phyloP scores from a whole-genome alignment of 805 yeast species.

The Deakozyma indianensis region DNA sequence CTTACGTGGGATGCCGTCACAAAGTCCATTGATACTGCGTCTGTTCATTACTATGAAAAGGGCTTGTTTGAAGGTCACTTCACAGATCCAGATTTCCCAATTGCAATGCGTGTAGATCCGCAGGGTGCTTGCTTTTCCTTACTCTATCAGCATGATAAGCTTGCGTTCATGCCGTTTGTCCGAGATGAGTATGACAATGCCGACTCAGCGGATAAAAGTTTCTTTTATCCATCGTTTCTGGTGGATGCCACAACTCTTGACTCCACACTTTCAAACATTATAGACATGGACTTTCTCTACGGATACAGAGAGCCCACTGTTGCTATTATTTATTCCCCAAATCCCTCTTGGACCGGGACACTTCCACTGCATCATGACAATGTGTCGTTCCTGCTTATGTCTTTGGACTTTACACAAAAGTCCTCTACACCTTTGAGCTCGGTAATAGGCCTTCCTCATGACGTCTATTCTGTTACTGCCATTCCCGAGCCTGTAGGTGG shows the following conservation, averaged over 20 bases:
- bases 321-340: constrained; percentile 46
- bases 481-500: constrained; percentile 52
- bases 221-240: constrained; percentile 43
- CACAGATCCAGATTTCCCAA: constrained; percentile 18
- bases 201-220: constrained; percentile 10
- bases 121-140: constrained; percentile 33
- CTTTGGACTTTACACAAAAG: constrained; percentile 46
- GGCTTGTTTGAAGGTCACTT: constrained; percentile 28
- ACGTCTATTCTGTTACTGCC: constrained; percentile 23
- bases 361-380: constrained; percentile 49
- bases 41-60: constrained; percentile 78
- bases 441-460: constrained; percentile 58
- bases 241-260: constrained; percentile 44
- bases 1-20: constrained; percentile 49
- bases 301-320: constrained; percentile 75
- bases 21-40: constrained; percentile 51
- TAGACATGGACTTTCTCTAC: constrained; percentile 57
- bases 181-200: constrained; percentile 9
- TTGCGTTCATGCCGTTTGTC: constrained; percentile 38
- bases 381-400: constrained; percentile 43
- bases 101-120: constrained; percentile 50
- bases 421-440: constrained; percentile 55
- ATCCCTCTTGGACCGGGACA: constrained; percentile 68
- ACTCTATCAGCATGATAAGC: constrained; percentile 41
- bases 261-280: constrained; percentile 41